Conservation (phyloP, 1,139 yeast genomes). For the Pichia sp. region DNA sequence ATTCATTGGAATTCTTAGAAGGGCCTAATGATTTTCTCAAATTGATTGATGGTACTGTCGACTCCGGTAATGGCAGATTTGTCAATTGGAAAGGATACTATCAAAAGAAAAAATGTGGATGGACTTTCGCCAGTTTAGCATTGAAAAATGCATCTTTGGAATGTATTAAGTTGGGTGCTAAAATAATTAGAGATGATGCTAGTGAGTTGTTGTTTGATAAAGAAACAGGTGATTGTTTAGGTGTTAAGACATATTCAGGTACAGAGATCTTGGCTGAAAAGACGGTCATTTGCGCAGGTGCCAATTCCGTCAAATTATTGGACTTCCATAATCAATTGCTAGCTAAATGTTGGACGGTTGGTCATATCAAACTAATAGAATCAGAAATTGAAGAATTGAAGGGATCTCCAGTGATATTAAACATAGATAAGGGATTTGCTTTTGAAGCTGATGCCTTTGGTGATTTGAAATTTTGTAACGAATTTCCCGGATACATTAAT, state of each 20-base stretch:
- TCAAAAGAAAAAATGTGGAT: slow-evolving; percentile 34
- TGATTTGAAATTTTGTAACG: slow-evolving; percentile 31
- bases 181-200: slow-evolving; percentile 34
- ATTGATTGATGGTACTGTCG: slow-evolving; percentile 8
- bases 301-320: slow-evolving; percentile 36
- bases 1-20: slow-evolving; percentile 14
- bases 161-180: slow-evolving; percentile 34
- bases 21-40: slow-evolving; percentile 20
- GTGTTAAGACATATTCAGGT: slow-evolving; percentile 26
- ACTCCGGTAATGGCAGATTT: slow-evolving; percentile 9
- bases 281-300: slow-evolving; percentile 39
- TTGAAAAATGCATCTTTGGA: slow-evolving; percentile 32
- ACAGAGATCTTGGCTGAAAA: slow-evolving; percentile 29
- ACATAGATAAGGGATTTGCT: slow-evolving; percentile 36
- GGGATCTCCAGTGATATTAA: slow-evolving; percentile 42
- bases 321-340: slow-evolving; percentile 37
- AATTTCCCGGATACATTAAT: slow-evolving; percentile 32
- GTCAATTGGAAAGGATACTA: slow-evolving; percentile 28
- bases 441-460: slow-evolving; percentile 34
- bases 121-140: slow-evolving; percentile 36
- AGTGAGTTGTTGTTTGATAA: slow-evolving; percentile 24
- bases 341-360: slow-evolving; percentile 42
- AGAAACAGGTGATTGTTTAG: slow-evolving; percentile 11
- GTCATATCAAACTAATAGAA: slow-evolving; percentile 38
- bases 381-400: slow-evolving; percentile 36